Conservation (phyloP, 805 yeast genomes). For the Starmerella apicola region DNA sequence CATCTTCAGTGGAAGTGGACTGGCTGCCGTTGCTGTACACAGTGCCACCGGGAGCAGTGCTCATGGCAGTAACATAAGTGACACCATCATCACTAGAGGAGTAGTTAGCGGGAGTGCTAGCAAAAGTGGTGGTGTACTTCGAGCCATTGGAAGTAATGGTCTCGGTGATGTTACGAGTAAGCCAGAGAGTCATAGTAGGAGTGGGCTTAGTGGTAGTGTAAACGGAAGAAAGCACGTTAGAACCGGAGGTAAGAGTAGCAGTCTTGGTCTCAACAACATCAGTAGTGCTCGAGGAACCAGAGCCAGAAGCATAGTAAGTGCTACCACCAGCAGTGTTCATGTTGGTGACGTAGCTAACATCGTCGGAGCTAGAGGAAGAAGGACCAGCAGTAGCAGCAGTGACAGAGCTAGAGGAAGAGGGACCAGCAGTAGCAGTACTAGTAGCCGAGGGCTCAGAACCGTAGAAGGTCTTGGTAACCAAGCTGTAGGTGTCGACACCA, state of each 20-base stretch:
- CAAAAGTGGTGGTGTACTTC: conserved; percentile 12
- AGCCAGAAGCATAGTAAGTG: conserved; percentile 3
- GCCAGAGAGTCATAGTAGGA: conserved; percentile 13
- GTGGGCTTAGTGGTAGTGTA: conserved; percentile 2
- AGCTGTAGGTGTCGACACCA: conserved; percentile 4
- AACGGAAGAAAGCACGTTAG: conserved; percentile 1
- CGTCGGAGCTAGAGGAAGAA: conserved; percentile 1
- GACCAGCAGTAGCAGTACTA: neutral
- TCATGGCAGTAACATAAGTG: conserved; percentile 14
- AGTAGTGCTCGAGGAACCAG: neutral
- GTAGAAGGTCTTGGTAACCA: conserved; percentile 5
- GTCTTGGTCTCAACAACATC: conserved; percentile 2
- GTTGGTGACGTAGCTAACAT: conserved; percentile 9
- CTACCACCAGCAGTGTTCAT: conserved; percentile 5
- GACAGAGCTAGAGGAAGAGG: neutral
- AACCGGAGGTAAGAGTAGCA: neutral
- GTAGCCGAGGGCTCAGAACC: conserved; percentile 1
- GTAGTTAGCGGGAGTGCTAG: conserved; percentile 4
- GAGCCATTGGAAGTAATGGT: conserved; percentile 13
- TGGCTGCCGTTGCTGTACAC: conserved; percentile 6
- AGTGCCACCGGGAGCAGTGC: conserved; percentile 17
- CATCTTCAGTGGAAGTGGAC: conserved; percentile 8
- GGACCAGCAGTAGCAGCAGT: neutral
- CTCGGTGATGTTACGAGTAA: conserved; percentile 13
- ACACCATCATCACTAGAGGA: conserved; percentile 12